phyloP scores from a whole-genome alignment of 2,329 filamentous ascomycete species.

The Sporothrix pseudoabietina region DNA sequence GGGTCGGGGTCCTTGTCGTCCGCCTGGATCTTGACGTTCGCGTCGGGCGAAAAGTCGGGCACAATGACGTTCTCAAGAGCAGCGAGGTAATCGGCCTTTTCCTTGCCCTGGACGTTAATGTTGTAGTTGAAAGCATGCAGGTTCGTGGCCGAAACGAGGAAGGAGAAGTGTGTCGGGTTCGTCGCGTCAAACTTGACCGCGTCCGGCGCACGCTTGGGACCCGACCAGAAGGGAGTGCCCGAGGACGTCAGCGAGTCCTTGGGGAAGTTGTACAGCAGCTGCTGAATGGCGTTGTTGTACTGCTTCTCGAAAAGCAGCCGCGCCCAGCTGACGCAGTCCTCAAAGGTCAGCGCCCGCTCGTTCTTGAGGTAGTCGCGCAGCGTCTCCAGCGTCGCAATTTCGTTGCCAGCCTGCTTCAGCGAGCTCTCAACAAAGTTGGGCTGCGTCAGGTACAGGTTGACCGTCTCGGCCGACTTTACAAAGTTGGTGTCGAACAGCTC shows the following conservation, averaged over 20 bases:
- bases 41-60: conserved; percentile 88
- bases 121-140: conserved; percentile 98
- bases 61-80: conserved; percentile 92
- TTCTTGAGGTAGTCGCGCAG: conserved; percentile 88
- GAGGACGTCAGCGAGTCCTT: conserved; percentile 87
- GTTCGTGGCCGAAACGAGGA: conserved; percentile 85
- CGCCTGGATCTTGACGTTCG: conserved; percentile 93
- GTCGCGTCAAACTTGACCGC: conserved; percentile 83
- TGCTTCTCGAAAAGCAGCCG: conserved; percentile 92
- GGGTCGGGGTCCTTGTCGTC: conserved; percentile 94
- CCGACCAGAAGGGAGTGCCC: conserved; percentile 95
- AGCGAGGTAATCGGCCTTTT: conserved; percentile 71
- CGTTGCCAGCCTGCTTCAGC: conserved; percentile 89
- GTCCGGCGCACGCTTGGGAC: conserved; percentile 93
- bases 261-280: conserved; percentile 95
- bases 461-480: conserved; percentile 88
- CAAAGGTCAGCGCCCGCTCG: conserved; percentile 87
- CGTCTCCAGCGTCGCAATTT: conserved; percentile 89
- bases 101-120: conserved; percentile 79
- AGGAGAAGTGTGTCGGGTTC: conserved; percentile 84
- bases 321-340: conserved; percentile 96
- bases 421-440: conserved; percentile 86
- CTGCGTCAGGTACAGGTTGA: conserved; percentile 90
- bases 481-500: conserved; percentile 95
- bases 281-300: conserved; percentile 95